Evolutionary conservation across 2,329 filamentous ascomycete genomes (phyloP).

Genomic region (Dryadomyces quercivorus): DNA sequence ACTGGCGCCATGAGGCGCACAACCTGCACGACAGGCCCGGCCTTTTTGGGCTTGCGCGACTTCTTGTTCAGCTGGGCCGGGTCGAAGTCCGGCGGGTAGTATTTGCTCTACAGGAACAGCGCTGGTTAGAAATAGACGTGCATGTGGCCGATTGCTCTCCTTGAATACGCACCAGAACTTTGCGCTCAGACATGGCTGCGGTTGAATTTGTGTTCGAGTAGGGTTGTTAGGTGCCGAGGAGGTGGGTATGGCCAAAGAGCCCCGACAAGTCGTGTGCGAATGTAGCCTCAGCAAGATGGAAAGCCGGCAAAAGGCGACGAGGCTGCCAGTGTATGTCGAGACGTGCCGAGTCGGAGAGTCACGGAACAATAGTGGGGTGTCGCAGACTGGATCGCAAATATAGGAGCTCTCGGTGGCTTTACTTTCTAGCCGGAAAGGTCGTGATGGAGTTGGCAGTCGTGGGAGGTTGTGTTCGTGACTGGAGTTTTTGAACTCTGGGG

Average conservation of each 20-base stretch:
- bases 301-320: background rate
- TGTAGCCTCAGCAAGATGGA: background rate
- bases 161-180: conserved; percentile 20
- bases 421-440: no score
- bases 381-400: background rate
- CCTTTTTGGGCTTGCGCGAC: conserved; percentile 46
- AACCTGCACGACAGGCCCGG: conserved; percentile 69
- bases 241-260: background rate
- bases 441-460: no score
- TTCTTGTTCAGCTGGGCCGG: conserved; percentile 64
- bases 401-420: background rate
- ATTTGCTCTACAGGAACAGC: conserved; percentile 12
- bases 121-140: background rate
- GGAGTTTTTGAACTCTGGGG: no score
- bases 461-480: no score
- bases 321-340: background rate
- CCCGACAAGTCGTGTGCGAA: background rate
- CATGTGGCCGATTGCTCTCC: background rate
- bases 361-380: background rate
- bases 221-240: background rate
- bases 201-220: background rate
- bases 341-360: background rate
- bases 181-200: conserved; percentile 29
- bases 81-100: conserved; percentile 69
- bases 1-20: conserved; percentile 88